phyloP scores from a whole-genome alignment of 2,329 filamentous ascomycete genomes.

The Colletotrichum lindemuthianum region DNA sequence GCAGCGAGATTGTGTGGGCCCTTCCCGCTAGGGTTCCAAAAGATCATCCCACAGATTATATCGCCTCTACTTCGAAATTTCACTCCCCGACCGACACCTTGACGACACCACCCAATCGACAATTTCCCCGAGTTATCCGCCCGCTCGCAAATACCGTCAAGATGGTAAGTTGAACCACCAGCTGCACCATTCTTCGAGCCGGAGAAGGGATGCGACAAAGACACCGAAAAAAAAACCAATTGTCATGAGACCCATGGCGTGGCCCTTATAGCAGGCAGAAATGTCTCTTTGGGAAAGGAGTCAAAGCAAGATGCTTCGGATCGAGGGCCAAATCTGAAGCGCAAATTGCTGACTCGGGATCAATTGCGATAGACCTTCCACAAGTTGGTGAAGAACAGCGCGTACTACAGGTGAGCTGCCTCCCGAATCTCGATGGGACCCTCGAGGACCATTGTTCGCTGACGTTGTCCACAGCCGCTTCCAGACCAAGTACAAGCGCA shows the following conservation, averaged over 20 bases:
- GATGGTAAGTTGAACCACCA: constrained; percentile 71
- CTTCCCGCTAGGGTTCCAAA: constrained; percentile 50
- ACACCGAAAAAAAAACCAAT: constrained; percentile 28
- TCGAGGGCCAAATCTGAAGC: constrained; percentile 81
- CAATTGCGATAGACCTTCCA: constrained; percentile 78
- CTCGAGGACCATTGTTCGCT: constrained; percentile 17
- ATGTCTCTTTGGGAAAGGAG: constrained; percentile 63
- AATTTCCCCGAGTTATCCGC: constrained; percentile 35
- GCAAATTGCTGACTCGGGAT: constrained; percentile 98
- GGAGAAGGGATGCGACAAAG: constrained; percentile 9
- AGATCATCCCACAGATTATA: constrained; percentile 52
- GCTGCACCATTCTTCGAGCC: constrained; percentile 19
- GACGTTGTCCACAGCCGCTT: constrained; percentile 74
- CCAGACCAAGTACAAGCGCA: constrained; percentile 99
- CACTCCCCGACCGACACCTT: constrained; percentile 36
- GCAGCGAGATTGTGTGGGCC: constrained; percentile 34
- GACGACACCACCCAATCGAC: constrained; percentile 40
- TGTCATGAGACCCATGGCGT: constrained; percentile 34
- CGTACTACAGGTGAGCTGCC: constrained; percentile 91
- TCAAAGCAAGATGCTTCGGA: constrained; percentile 99
- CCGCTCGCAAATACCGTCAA: constrained; percentile 63
- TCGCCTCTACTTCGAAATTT: constrained; percentile 36
- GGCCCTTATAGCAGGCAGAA: constrained; percentile 49
- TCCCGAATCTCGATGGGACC: constrained; percentile 5
- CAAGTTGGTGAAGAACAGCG: constrained; percentile 96